Conservation (phyloP, 1,284 basidiomycete genomes). For the Cryptococcus sp. region DNA sequence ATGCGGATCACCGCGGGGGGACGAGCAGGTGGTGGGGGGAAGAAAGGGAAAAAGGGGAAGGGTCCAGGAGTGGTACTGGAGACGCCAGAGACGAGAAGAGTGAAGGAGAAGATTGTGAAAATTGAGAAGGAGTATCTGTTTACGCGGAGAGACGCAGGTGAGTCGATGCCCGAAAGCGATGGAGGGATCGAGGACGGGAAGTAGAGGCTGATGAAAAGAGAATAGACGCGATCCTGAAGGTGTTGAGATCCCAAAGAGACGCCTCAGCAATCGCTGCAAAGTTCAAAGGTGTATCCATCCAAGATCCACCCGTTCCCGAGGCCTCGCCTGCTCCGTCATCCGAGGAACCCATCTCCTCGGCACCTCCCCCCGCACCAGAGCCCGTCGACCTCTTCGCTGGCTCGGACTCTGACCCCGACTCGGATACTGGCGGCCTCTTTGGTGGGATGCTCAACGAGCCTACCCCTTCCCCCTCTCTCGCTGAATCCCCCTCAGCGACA, state of each 20-base stretch:
- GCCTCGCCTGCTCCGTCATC: too few relatives aligned
- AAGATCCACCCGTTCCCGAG: neutral
- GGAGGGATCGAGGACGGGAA: too few relatives aligned
- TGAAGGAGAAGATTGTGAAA: conserved; percentile 59
- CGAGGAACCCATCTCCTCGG: too few relatives aligned
- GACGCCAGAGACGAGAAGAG: conserved; percentile 51
- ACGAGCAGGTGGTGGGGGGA: conserved; percentile 5
- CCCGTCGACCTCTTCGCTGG: conserved; percentile 1
- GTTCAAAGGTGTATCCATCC: conserved; percentile 52
- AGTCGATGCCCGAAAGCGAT: conserved; percentile 5
- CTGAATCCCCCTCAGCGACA: conserved; percentile 35
- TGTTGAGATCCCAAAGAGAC: conserved; percentile 59
- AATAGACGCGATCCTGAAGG: conserved; percentile 58
- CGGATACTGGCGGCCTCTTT: conserved; percentile 65
- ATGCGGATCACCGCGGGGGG: conserved; percentile 18
- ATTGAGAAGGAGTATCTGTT: conserved; percentile 72
- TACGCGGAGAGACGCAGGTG: conserved; percentile 60
- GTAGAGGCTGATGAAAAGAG: neutral
- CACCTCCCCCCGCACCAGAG: neutral
- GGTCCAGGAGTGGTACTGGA: conserved; percentile 34
- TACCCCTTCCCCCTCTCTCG: conserved; percentile 47
- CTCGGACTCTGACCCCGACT: conserved; percentile 31
- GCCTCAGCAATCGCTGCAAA: conserved; percentile 56
- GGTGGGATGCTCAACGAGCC: conserved; percentile 71
- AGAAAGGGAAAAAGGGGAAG: conserved; percentile 46